Evolutionary conservation across 129 eudicot genomes (phyloP).

Genomic region (Rutidosis leptorrhynchoides): DNA sequence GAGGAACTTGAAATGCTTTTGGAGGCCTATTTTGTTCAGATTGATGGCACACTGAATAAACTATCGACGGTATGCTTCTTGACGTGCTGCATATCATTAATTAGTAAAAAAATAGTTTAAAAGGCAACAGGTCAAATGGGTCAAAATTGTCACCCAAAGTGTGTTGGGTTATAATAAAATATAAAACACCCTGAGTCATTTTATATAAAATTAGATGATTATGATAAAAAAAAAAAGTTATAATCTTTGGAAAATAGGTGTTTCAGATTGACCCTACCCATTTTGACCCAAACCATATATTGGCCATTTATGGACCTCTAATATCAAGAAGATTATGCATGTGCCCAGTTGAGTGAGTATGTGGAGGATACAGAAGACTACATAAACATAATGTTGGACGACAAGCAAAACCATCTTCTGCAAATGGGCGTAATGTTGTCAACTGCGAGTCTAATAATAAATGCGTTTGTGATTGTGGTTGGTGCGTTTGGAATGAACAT

Average conservation of each 20-base stretch:
- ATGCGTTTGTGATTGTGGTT: slow-evolving; percentile 4
- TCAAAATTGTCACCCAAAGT: background rate
- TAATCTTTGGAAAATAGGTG: background rate
- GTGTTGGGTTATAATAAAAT: no score
- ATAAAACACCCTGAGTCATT: background rate
- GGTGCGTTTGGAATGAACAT: slow-evolving; percentile 12
- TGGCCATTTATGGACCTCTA: background rate
- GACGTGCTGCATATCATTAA: background rate
- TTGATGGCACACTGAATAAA: slow-evolving; percentile 76
- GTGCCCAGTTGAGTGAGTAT: slow-evolving; percentile 4
- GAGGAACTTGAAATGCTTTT: slow-evolving; percentile 89
- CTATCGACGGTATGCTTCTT: slow-evolving; percentile 62
- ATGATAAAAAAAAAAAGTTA: no score
- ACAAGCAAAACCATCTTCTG: slow-evolving; percentile 8
- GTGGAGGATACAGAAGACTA: slow-evolving; percentile 15
- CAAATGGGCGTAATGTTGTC: slow-evolving; percentile 12
- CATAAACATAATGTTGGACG: slow-evolving; percentile 9
- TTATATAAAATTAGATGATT: background rate
- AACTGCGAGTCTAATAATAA: background rate
- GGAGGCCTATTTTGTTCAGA: slow-evolving; percentile 88
- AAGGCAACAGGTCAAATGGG: background rate
- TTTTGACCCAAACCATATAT: background rate
- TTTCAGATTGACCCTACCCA: background rate
- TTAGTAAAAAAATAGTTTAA: background rate
- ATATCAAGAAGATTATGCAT: background rate